Evolutionary conservation across 2,329 filamentous ascomycete genomes (phyloP).

Genomic region (Diaporthe batatas): DNA sequence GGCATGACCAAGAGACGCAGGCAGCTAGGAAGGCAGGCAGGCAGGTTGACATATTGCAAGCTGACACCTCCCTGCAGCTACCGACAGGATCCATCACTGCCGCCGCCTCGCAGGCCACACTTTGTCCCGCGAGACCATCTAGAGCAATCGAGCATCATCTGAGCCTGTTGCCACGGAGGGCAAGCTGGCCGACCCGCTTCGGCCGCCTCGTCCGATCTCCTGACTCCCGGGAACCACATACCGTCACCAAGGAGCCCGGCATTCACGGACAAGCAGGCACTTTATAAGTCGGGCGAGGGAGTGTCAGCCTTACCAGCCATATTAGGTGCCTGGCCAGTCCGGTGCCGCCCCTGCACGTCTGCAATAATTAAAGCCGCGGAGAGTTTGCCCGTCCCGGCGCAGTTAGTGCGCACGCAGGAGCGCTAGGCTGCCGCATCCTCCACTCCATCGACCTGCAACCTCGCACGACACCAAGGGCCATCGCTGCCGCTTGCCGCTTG

Average conservation of each 20-base stretch:
- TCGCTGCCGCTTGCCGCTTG: neutral
- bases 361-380: constrained; percentile 12
- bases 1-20: neutral
- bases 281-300: neutral
- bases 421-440: constrained; percentile 25
- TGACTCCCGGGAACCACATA: constrained; percentile 16
- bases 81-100: neutral
- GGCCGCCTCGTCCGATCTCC: constrained; percentile 23
- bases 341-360: constrained; percentile 13
- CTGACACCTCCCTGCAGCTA: constrained; percentile 1
- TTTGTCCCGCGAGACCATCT: constrained; percentile 6
- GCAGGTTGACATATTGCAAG: neutral
- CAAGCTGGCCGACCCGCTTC: neutral
- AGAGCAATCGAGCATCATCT: neutral
- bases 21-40: neutral
- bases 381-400: constrained; percentile 33
- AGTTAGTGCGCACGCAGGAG: constrained; percentile 13
- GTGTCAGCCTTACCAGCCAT: constrained; percentile 29
- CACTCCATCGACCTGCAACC: neutral
- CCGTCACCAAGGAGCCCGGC: constrained; percentile 2
- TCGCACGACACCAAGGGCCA: neutral
- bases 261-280: constrained; percentile 18
- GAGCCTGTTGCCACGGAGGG: neutral
- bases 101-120: constrained; percentile 1
- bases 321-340: constrained; percentile 4